Evolutionary conservation across 2,329 filamentous ascomycete species (phyloP), one percentile per base, ranked within the genome.

Genomic region (Didymella sp.): DNA sequence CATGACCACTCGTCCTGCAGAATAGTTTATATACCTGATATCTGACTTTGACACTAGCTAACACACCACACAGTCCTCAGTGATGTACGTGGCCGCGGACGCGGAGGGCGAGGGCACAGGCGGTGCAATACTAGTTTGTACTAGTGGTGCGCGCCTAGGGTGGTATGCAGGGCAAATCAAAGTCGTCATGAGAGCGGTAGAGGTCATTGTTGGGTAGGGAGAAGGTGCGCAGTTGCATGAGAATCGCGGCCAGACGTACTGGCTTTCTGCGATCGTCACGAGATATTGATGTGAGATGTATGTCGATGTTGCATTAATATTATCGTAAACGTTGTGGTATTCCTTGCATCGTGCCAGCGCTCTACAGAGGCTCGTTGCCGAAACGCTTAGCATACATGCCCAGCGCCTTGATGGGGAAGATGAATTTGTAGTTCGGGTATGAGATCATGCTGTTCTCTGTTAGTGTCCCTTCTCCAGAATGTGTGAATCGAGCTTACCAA

Each of bases 391-490:
- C 87, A 81, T 92, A 99, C 86, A 97, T 89, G 5, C 95, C 95
- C 62, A 99, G 76, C 2, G 95, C 95, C 79, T 96, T 96, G 73
- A 98, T 90, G 1, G 94, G 88, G 77, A 97, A 99, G 56, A 89
- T 90, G 75, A 96, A 95, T 81, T 98, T 99, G 82, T 99, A 99
- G 81, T 99, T 99, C 40, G 94, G 94, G 73, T 99, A 99, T 0
- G 92, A 95, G 64, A 99, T 99, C 92, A 97, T 98, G 82, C 87
- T 88, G 69, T 58, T 4, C 30, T 66, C 58, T 67, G 66, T 59
- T 17, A 28, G 30, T 27, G 8, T 24, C 17, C 6, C n/a, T 41
- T 6, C 1, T n/a, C 6, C 25, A 21, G 7, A 2, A 15, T n/a
- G 9, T 38, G 27, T 8, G 38, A 21, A 47, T 4, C n/a, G 11